Evolutionary conservation across 129 eudicot species (phyloP), one percentile per base, ranked within the genome.

Genomic region (Flaveria trinervia): DNA sequence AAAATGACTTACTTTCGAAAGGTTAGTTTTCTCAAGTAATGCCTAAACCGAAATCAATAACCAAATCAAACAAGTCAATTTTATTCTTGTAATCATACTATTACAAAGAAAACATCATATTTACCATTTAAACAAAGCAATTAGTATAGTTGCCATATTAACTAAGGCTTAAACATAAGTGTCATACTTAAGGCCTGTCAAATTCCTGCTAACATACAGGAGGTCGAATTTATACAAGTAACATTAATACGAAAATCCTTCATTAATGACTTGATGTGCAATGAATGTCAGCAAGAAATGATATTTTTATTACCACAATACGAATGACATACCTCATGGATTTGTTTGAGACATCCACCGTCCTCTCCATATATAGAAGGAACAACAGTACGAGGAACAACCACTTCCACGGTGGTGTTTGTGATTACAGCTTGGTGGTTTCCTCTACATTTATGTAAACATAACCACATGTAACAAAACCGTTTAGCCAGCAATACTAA

Each of bases 361-460:
- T 83, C 97, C 83, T 91, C 97, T 46, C 98, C 98, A 73, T 89
- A 91, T 70, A 94, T 94, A 23, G 86, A 83, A 84, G 99, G 97
- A 75, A 94, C 92, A 83, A 88, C 86, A 76, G 83, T 81, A 67
- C 97, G 84, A 59, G 99, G 99, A 73, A 94, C 97, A 67, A 89
- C 90, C n/a, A 94, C 99, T 86, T 94, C 99, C 73, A 91, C 88
- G 12, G 93, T 89, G 44, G 99, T 91, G 86, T 84, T 94, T 48
- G 99, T 94, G 77, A 91, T 91, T 22, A 86, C 54, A 77, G 97
- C 90, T 14, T 79, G 90, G 71, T 89, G 96, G 76, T 68, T 83
- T 65, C 88, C 89, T 68, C 88, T 90, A 46, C 78, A 82, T 39
- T 50, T 20, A 23, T 50, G 44, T 20, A 73, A 48, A 52, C 1